Conservation (phyloP, 257 asterid species). For the Solanum appendiculatum region DNA sequence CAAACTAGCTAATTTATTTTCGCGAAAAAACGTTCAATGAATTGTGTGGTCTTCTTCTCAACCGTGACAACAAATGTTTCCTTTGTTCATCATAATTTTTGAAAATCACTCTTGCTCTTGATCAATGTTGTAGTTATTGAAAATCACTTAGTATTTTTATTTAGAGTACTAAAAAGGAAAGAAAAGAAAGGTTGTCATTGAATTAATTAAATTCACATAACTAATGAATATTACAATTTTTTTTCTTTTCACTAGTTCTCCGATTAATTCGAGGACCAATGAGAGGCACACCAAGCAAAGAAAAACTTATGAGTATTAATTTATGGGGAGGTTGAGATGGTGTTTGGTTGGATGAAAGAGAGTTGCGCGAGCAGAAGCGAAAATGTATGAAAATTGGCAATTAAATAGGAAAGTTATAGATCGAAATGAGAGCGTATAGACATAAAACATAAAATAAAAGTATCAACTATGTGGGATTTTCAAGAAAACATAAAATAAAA, state of each 20-base stretch:
- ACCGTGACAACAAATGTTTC: neutral
- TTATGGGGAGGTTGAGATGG: neutral
- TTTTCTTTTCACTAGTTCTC: neutral
- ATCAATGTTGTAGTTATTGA: neutral
- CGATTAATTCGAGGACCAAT: neutral
- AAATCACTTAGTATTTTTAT: neutral
- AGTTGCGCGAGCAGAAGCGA: neutral
- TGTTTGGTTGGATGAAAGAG: neutral
- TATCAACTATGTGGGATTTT: no score
- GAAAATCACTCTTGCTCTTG: neutral
- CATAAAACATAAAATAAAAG: neutral
- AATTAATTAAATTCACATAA: neutral
- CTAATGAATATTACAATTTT: neutral
- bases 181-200: neutral
- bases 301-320: neutral
- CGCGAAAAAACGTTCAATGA: neutral
- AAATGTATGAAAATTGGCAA: neutral
- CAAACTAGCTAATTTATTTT: neutral
- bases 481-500: no score
- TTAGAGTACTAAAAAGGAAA: neutral
- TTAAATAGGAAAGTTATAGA: neutral
- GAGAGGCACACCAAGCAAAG: neutral
- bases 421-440: neutral
- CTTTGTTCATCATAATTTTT: neutral
- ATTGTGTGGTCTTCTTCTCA: neutral